phyloP scores from a whole-genome alignment of 345 rosid genomes.

The Eucalyptus marginata region DNA sequence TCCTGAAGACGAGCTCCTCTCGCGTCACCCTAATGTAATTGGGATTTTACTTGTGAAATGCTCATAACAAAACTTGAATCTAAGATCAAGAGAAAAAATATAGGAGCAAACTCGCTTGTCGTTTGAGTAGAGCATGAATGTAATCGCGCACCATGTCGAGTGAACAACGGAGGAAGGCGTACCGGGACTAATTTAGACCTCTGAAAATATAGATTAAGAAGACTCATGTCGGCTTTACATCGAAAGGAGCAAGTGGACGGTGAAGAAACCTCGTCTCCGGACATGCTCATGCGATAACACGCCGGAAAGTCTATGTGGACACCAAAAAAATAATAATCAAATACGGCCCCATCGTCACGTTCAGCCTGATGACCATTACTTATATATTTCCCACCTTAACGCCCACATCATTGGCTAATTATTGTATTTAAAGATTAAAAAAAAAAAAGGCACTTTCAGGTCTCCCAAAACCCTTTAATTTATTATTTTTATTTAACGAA shows the following conservation, averaged over 20 bases:
- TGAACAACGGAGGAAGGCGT: neutral
- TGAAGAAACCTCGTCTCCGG: neutral
- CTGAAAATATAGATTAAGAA: neutral
- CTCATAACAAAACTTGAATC: neutral
- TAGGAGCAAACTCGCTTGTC: neutral
- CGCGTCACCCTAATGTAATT: fast-evolving
- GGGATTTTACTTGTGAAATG: neutral
- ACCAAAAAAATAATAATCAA: neutral
- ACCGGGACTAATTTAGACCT: neutral
- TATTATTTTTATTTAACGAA: neutral
- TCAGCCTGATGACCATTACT: neutral
- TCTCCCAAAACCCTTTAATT: neutral
- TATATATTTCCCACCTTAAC: neutral
- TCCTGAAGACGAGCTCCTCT: fast-evolving
- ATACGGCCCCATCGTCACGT: neutral
- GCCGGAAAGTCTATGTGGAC: neutral
- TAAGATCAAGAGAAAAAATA: neutral
- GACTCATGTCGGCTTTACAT: neutral
- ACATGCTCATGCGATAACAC: neutral
- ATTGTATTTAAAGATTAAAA: neutral
- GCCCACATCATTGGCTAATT: neutral
- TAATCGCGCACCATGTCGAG: neutral
- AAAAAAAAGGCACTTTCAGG: neutral
- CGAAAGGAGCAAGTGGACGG: neutral
- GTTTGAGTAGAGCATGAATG: too few relatives aligned